phyloP scores from a whole-genome alignment of 2,329 filamentous ascomycete genomes.

The Colletotrichum orbiculare region DNA sequence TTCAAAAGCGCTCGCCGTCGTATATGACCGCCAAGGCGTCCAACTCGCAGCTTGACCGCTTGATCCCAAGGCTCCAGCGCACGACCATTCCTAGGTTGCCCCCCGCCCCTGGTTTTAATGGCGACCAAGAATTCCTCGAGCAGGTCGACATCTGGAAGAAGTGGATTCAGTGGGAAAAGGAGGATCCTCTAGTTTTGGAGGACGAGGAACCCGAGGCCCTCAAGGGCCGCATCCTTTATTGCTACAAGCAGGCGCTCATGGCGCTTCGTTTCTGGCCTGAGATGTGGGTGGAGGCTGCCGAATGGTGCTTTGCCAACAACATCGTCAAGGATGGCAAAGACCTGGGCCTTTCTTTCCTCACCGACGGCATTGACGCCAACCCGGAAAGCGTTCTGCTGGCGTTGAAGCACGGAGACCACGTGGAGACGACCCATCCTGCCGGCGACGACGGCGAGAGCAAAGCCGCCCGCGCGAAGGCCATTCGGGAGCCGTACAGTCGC shows the following conservation, averaged over 20 bases:
- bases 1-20: conserved; percentile 90
- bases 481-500: conserved; percentile 85
- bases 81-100: conserved; percentile 84
- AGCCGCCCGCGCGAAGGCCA: conserved; percentile 79
- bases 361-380: conserved; percentile 87
- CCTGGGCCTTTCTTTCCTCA: conserved; percentile 79
- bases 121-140: conserved; percentile 82
- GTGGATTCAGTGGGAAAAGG: conserved; percentile 96
- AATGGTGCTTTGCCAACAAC: conserved; percentile 88
- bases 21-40: conserved; percentile 98
- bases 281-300: conserved; percentile 93
- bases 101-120: conserved; percentile 86
- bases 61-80: conserved; percentile 80
- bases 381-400: conserved; percentile 92
- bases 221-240: conserved; percentile 84
- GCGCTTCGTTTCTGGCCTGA: conserved; percentile 94
- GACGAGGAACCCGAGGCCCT: conserved; percentile 81
- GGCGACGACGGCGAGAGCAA: conserved; percentile 82
- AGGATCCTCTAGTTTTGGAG: conserved; percentile 87
- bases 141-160: conserved; percentile 92
- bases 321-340: conserved; percentile 70
- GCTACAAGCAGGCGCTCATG: conserved; percentile 95
- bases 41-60: conserved; percentile 89
- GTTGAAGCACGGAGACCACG: conserved; percentile 87
- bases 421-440: conserved; percentile 81